Base-by-base conservation (phyloP, 2,329 filamentous ascomycete genomes). In the Scedosporium dehoogii region DNA sequence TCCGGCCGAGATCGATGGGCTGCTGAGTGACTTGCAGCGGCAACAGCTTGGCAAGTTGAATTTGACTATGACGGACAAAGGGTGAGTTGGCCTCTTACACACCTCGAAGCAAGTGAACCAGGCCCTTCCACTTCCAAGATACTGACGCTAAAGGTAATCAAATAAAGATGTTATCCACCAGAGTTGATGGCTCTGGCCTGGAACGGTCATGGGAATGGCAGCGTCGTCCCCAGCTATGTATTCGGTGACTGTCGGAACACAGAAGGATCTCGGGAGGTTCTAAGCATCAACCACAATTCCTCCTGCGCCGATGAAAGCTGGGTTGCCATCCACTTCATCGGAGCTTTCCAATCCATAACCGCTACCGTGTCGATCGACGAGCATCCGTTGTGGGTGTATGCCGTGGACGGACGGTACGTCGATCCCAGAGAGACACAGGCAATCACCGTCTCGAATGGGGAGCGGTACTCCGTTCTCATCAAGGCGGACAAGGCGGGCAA, bases 291-390 rank as follows among this genome's bases (percentile, higher is more conserved):
- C 3, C 60, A 64, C 38, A 29, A 53, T 6, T 18, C 63, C 4
- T 46, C 63, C 1, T 38, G 60, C 27, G 62, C 68, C 3, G 63
- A 68, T 3, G 68, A 71, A n/a, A 70, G 72, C 41, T 86, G 82
- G 82, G 68, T 79, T 0, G 80, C 81, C 6, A 71, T 86, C 14
- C 79, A 85, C 65, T 68, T 85, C n/a, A 77, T 86, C 63, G 79
- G 76, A n/a, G 73, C 79, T 2, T 75, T 79, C 59, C 75, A 78
- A 59, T 76, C 82, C 27, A 70, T 79, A 58, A 78, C 75, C 0
- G 73, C 74, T 2, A 66, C 73, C 5, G 75, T 75, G 18, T 78
- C 80, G 33, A 80, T 84, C 58, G 82, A 85, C 67, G 77, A 79
- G 62, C 79, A 81, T 61, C 73, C 78, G 21, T 73, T 84, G 71